Evolutionary conservation across 139 green algal species (phyloP).

Genomic region (Ettlia oleoabundans): DNA sequence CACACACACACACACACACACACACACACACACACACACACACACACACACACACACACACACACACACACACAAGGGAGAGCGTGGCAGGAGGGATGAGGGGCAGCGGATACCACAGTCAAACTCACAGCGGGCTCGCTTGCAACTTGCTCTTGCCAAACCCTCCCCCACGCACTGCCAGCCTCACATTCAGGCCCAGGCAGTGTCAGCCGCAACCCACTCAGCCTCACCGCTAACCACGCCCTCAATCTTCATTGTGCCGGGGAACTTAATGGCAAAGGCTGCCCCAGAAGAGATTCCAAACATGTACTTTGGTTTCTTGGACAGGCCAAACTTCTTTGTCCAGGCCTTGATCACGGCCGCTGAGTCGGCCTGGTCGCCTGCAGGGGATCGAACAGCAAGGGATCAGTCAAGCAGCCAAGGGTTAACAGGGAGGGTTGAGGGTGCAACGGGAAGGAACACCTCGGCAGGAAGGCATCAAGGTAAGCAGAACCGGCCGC

Average conservation of each 20-base stretch:
- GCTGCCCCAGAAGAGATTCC: slow-evolving; percentile 25
- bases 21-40: not conserved
- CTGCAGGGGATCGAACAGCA: not conserved
- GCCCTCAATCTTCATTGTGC: slow-evolving; percentile 18
- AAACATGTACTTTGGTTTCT: slow-evolving; percentile 29
- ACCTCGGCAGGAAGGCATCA: not conserved
- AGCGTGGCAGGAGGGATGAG: no score
- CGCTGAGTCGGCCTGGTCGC: not conserved
- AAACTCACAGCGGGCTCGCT: no score
- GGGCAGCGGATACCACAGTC: no score
- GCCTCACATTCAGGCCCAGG: no score
- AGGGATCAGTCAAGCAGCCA: not conserved
- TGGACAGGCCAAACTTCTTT: not conserved
- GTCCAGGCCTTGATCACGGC: slow-evolving; percentile 4
- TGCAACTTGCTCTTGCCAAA: not conserved
- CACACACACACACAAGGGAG: no score
- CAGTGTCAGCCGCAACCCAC: no score
- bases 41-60: no score
- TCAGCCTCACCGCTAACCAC: slow-evolving; percentile 3
- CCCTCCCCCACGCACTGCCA: not conserved
- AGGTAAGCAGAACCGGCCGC: no score
- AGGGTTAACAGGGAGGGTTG: no score
- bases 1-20: not conserved
- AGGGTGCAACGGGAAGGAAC: not conserved
- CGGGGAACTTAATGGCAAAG: slow-evolving; percentile 33